Conservation (phyloP, 257 asterid species). For the Forsythia viridissima region DNA sequence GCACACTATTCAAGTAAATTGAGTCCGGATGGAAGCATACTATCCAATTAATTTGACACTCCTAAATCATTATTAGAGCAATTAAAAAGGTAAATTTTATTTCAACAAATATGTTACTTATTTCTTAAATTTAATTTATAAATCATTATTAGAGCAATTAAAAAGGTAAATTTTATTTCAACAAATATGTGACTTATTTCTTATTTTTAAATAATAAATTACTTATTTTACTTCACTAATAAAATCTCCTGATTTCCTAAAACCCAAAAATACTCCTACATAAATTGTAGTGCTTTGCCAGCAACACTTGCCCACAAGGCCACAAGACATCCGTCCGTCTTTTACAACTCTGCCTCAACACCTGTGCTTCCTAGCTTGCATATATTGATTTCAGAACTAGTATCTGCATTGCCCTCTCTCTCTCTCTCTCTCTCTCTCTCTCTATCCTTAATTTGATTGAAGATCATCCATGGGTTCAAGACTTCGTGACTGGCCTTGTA, state of each 20-base stretch:
- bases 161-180: no score
- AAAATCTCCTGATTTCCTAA: neutral
- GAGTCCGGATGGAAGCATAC: no score
- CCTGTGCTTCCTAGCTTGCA: neutral
- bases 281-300: conserved; percentile 27
- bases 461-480: conserved; percentile 33
- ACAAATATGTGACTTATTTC: no score
- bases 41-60: no score
- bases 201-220: no score
- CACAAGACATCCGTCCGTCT: conserved; percentile 42
- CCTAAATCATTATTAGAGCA: no score
- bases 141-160: no score
- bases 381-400: neutral
- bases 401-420: neutral
- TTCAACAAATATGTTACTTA: no score
- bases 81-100: no score
- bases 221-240: no score
- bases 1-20: no score
- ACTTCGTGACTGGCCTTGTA: conserved; percentile 51
- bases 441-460: conserved; percentile 8
- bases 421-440: neutral
- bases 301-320: conserved; percentile 40
- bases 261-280: conserved; percentile 19
- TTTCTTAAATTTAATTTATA: no score
- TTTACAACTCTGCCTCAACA: conserved; percentile 1